Evolutionary conservation across 257 asterid species (phyloP).

Genomic region (Gentiana macrophylla): DNA sequence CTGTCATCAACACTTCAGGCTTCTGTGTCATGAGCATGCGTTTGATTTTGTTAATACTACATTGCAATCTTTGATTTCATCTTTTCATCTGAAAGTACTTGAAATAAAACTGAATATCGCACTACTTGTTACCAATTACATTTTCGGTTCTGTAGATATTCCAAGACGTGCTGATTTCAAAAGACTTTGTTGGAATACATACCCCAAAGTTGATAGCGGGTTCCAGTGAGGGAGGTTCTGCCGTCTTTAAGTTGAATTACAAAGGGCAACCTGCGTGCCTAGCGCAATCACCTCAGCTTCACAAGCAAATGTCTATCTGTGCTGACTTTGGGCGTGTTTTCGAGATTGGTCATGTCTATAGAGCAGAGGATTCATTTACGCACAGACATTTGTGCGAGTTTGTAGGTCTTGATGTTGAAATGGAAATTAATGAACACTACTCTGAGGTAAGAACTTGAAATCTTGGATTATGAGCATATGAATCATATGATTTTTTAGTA

Average conservation of each 20-base stretch:
- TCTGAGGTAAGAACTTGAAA: slow-evolving; percentile 46
- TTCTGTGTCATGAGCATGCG: not conserved
- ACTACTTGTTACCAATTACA: not conserved
- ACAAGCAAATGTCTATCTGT: slow-evolving; percentile 86
- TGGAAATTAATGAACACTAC: slow-evolving; percentile 89
- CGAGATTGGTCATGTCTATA: slow-evolving; percentile 80
- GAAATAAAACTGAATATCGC: not conserved
- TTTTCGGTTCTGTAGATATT: slow-evolving; percentile 41
- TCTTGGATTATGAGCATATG: not conserved
- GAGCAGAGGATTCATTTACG: slow-evolving; percentile 90
- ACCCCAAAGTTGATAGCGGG: slow-evolving; percentile 83
- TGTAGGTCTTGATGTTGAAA: slow-evolving; percentile 89
- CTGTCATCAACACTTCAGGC: not conserved
- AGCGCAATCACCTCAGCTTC: slow-evolving; percentile 95
- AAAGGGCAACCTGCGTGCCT: slow-evolving; percentile 84
- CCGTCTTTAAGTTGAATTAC: slow-evolving; percentile 75
- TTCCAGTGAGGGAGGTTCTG: slow-evolving; percentile 94
- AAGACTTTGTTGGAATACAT: slow-evolving; percentile 67
- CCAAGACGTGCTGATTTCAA: slow-evolving; percentile 41
- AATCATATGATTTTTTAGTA: too few species aligned
- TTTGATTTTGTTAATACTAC: not conserved
- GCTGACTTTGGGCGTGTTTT: slow-evolving; percentile 82
- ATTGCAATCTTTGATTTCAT: not conserved
- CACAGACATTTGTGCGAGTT: slow-evolving; percentile 96
- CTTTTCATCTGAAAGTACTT: too few species aligned